These are phyloP conservation scores for Senna siamea DNA, from an alignment of 306 rosid genomes.

Conservation along the genomic window DNA sequence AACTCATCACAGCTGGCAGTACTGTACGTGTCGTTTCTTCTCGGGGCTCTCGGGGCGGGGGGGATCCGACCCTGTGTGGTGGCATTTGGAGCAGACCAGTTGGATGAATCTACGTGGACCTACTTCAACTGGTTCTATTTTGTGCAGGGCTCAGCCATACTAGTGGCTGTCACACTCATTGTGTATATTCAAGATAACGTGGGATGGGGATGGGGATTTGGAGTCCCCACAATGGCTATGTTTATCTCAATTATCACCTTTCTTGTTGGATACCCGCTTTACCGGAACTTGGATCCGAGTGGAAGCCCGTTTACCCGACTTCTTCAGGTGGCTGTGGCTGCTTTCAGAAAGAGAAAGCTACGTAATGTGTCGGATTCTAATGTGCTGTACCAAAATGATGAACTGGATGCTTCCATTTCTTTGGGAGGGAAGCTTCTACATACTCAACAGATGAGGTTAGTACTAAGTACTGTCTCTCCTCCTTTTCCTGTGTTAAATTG, in stretches of 20 bases:
- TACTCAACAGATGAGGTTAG: conserved; percentile 66
- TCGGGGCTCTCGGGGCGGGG: conserved; percentile 79
- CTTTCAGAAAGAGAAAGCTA: conserved; percentile 68
- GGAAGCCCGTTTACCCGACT: conserved; percentile 96
- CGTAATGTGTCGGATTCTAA: conserved; percentile 30
- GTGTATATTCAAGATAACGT: conserved; percentile 87
- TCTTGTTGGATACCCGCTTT: conserved; percentile 74
- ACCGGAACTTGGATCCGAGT: conserved; percentile 70
- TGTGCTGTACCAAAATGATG: conserved; percentile 64
- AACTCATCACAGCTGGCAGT: conserved; percentile 59
- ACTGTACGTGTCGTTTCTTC: conserved; percentile 57
- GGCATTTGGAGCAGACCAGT: conserved; percentile 95
- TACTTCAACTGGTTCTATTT: conserved; percentile 97
- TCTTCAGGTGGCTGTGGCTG: conserved; percentile 69
- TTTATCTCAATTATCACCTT: conserved; percentile 67
- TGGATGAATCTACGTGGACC: conserved; percentile 77
- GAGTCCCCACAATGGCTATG: conserved; percentile 81
- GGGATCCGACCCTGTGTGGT: conserved; percentile 98
- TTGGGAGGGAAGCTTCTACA: conserved; percentile 71
- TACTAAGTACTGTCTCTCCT: too few species aligned
- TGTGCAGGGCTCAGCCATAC: conserved; percentile 69
- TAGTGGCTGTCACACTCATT: conserved; percentile 83
- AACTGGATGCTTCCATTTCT: conserved; percentile 72
- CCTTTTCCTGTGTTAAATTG: not conserved
- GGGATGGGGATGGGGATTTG: conserved; percentile 97